Percentiles rank a stretch among this genome's conserved stretches.
Conservation (phyloP, 805 yeast genomes). For the Deakozyma indianensis region DNA sequence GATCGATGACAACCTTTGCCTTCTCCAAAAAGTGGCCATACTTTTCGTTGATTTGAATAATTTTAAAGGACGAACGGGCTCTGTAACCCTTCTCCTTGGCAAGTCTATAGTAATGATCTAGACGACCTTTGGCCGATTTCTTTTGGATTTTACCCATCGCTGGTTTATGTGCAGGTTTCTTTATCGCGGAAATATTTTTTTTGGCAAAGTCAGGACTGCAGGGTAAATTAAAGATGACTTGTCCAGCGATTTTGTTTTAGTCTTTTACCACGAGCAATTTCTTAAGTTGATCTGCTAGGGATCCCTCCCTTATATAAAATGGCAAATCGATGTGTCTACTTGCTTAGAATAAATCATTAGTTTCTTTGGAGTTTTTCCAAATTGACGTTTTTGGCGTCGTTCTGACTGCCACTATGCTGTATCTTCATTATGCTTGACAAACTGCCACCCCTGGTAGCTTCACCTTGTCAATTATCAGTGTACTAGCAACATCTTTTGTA, state of each 20-base stretch:
- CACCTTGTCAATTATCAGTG: no score
- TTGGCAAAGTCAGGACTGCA: background rate
- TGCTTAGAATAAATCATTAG: background rate
- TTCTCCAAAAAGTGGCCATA: conserved; percentile 90
- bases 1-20: conserved; percentile 83
- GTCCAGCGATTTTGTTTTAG: no score
- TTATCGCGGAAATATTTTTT: background rate
- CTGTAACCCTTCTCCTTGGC: conserved; percentile 98
- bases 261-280: background rate
- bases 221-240: no score
- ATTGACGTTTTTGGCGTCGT: no score
- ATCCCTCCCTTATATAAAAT: background rate
- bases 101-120: conserved; percentile 88
- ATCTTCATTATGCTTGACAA: no score
- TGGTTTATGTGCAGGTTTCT: no score
- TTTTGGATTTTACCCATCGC: conserved; percentile 83
- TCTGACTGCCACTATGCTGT: background rate
- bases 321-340: conserved; percentile 1
- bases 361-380: background rate
- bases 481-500: no score
- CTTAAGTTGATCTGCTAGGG: conserved; percentile 1
- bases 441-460: no score
- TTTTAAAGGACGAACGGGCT: conserved; percentile 96
- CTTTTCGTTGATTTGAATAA: conserved; percentile 89
- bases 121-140: conserved; percentile 96